Evolutionary conservation across 345 rosid species (phyloP).

Genomic region (Citrus sinensis): DNA sequence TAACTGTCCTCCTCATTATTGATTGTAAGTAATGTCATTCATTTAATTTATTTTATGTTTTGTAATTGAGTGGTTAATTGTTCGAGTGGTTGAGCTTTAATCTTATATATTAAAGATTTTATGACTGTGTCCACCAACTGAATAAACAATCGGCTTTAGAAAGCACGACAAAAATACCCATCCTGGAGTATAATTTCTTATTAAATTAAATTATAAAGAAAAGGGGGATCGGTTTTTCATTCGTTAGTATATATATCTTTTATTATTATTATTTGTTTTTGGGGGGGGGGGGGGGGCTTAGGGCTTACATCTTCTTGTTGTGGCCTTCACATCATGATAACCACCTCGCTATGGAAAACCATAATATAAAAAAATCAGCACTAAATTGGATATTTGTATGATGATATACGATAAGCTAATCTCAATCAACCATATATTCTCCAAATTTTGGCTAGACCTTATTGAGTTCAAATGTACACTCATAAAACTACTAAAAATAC

Average conservation of each 20-base stretch:
- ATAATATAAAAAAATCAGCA: neutral
- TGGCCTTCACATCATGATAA: slow-evolving; percentile 10
- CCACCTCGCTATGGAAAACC: neutral
- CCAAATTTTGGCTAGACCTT: neutral
- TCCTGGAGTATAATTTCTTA: neutral
- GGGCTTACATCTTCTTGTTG: slow-evolving; percentile 6
- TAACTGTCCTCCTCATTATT: no score
- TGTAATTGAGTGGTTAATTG: no score
- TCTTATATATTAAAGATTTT: neutral
- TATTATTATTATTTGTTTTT: no score
- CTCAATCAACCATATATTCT: slow-evolving; percentile 15
- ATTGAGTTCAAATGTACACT: neutral
- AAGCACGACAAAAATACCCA: neutral
- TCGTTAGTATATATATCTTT: no score
- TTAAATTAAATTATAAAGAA: neutral
- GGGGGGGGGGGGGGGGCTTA: no score
- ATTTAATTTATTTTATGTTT: no score
- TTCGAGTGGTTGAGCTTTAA: neutral
- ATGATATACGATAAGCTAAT: slow-evolving; percentile 15
- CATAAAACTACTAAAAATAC: no score
- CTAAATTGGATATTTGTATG: neutral
- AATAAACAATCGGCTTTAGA: neutral
- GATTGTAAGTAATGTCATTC: no score
- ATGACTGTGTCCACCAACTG: slow-evolving; percentile 5
- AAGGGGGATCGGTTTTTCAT: no score